A percentile compares a stretch with the other conserved stretches of the same genome.
These are phyloP conservation scores for Ceratocystis colombiana DNA, from an alignment of 2,329 filamentous ascomycete species.

Conservation along the genomic window DNA sequence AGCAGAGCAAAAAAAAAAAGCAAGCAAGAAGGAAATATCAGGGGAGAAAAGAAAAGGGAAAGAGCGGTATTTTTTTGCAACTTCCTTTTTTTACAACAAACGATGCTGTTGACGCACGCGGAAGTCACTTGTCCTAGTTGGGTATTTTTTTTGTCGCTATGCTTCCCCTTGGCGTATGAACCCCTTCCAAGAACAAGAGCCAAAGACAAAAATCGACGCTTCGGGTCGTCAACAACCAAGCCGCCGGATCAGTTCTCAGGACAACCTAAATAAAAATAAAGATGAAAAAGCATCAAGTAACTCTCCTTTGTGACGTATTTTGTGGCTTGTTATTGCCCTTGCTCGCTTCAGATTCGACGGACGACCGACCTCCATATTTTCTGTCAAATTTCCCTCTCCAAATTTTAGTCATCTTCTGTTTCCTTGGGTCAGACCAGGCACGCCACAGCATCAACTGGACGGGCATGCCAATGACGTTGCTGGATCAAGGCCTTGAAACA, in stretches of 20 bases:
- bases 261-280: background rate
- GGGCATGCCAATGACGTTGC: too few relatives aligned
- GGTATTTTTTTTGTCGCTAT: too few relatives aligned
- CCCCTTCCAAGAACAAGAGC: too few relatives aligned
- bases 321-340: background rate
- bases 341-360: background rate
- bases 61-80: too few relatives aligned
- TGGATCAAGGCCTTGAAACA: background rate
- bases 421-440: background rate
- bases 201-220: background rate
- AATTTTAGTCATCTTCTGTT: background rate
- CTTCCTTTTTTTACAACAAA: too few relatives aligned
- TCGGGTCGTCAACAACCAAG: background rate
- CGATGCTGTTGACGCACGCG: too few relatives aligned
- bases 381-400: conserved; percentile 9
- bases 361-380: conserved; percentile 9
- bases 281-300: background rate
- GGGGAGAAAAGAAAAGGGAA: too few relatives aligned
- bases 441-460: too few relatives aligned
- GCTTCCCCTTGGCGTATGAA: too few relatives aligned
- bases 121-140: too few relatives aligned
- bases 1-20: background rate
- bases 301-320: background rate
- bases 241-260: background rate
- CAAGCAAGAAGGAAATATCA: background rate